Evolutionary conservation across 352 stramenopile genomes (phyloP).

Genomic region (Globisporangium camurandrum): DNA sequence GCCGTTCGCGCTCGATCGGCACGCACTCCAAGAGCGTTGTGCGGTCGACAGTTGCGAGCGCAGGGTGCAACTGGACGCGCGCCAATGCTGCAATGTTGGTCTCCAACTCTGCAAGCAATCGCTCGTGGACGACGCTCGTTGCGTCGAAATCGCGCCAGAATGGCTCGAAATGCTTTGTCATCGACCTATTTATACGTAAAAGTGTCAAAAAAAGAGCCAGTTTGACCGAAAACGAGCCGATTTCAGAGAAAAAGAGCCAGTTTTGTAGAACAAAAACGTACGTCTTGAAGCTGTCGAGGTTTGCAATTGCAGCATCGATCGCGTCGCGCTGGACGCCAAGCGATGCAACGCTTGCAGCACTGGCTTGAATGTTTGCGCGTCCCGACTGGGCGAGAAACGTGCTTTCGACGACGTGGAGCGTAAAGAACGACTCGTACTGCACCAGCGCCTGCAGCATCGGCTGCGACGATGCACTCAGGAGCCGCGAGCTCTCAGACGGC

Average conservation of each 20-base stretch:
- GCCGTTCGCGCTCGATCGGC: slow-evolving; percentile 68
- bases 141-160: slow-evolving; percentile 77
- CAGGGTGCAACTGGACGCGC: slow-evolving; percentile 56
- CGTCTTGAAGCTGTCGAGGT: slow-evolving; percentile 73
- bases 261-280: neutral
- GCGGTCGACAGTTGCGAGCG: slow-evolving; percentile 40
- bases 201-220: too few species aligned
- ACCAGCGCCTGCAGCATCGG: slow-evolving; percentile 69
- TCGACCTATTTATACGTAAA: slow-evolving; percentile 39
- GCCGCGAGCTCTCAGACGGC: slow-evolving; percentile 58
- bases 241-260: neutral
- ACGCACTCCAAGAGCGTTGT: slow-evolving; percentile 79
- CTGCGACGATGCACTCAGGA: slow-evolving; percentile 72
- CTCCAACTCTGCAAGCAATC: slow-evolving; percentile 65
- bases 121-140: slow-evolving; percentile 45
- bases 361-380: slow-evolving; percentile 42
- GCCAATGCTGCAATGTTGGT: slow-evolving; percentile 45
- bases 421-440: slow-evolving; percentile 80
- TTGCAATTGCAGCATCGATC: slow-evolving; percentile 65
- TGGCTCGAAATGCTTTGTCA: slow-evolving; percentile 74
- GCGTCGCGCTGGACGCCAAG: slow-evolving; percentile 62
- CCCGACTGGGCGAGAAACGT: slow-evolving; percentile 46
- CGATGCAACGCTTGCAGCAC: slow-evolving; percentile 41
- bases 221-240: too few species aligned
- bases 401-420: slow-evolving; percentile 66